A percentile compares a stretch with the other conserved stretches of the same genome.
phyloP scores from a whole-genome alignment of 73 alveolate genomes.

The Uronychia setigera region DNA sequence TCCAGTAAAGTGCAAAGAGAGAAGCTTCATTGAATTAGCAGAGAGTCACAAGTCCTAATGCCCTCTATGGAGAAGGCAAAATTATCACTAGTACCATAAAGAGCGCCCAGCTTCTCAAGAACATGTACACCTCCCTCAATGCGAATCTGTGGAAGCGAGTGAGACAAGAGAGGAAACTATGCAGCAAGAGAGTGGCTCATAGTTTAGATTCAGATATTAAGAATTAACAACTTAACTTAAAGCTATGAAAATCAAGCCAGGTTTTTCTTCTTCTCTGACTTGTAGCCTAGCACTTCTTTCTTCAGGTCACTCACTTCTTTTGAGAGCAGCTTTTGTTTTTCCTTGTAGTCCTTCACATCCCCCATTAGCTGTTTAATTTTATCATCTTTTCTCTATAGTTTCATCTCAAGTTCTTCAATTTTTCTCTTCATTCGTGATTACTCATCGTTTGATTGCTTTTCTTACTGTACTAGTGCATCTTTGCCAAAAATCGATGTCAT shows the following conservation, averaged over 20 bases:
- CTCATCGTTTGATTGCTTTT: not conserved
- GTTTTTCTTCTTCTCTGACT: not conserved
- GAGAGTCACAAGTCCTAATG: not conserved
- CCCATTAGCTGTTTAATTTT: not conserved
- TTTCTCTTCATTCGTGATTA: not conserved
- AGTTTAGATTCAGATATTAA: not conserved
- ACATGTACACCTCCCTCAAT: not conserved
- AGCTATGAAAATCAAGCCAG: too few relatives aligned
- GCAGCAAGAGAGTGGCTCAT: not conserved
- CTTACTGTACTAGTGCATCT: not conserved
- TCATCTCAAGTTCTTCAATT: not conserved
- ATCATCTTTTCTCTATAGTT: not conserved
- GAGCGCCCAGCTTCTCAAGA: not conserved
- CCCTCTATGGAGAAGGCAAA: conserved; percentile 1
- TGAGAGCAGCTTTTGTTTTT: not conserved
- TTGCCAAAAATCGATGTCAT: not conserved
- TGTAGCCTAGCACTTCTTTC: not conserved
- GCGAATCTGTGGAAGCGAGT: not conserved
- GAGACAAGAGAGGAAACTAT: not conserved
- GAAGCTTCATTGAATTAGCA: too few relatives aligned
- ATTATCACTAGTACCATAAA: not conserved
- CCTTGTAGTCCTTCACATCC: not conserved
- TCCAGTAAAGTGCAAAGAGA: too few relatives aligned
- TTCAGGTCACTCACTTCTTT: not conserved
- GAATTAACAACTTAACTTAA: not conserved